These are phyloP conservation scores for Asterionellopsis glacialis DNA, from an alignment of 108 stramenopile genomes.

Conservation along the genomic window DNA sequence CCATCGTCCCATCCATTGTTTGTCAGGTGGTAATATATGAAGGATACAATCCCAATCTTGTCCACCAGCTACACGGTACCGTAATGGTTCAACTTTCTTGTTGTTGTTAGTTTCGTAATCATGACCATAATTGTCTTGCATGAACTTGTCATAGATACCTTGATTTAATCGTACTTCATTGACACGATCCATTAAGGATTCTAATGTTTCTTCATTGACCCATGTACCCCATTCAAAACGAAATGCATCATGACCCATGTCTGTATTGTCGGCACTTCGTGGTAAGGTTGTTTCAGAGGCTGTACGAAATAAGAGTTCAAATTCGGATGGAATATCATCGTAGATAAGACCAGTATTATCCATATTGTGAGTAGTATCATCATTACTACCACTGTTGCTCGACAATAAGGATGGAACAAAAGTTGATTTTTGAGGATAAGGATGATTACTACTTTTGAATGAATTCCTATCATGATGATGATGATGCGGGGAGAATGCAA, in stretches of 20 bases:
- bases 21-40: slow-evolving; percentile 54
- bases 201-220: slow-evolving; percentile 40
- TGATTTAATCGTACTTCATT: slow-evolving; percentile 35
- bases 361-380: no score
- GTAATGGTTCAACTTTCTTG: slow-evolving; percentile 25
- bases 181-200: slow-evolving; percentile 41
- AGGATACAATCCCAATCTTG: slow-evolving; percentile 74
- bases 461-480: no score
- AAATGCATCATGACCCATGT: slow-evolving; percentile 37
- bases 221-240: slow-evolving; percentile 76
- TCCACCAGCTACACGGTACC: slow-evolving; percentile 49
- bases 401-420: no score
- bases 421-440: no score
- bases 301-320: slow-evolving; percentile 11
- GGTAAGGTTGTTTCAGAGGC: slow-evolving; percentile 14
- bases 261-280: slow-evolving; percentile 24
- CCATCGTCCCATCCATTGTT: slow-evolving; percentile 52
- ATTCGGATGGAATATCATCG: slow-evolving; percentile 12
- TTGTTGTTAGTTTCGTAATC: slow-evolving; percentile 6
- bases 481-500: no score
- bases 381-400: no score
- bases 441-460: no score
- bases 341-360: no score
- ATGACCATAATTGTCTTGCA: slow-evolving; percentile 2
- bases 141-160: slow-evolving; percentile 40